These are phyloP conservation scores for Fusarium chuoi DNA, from an alignment of 2,329 filamentous ascomycete species.

Conservation along the genomic window DNA sequence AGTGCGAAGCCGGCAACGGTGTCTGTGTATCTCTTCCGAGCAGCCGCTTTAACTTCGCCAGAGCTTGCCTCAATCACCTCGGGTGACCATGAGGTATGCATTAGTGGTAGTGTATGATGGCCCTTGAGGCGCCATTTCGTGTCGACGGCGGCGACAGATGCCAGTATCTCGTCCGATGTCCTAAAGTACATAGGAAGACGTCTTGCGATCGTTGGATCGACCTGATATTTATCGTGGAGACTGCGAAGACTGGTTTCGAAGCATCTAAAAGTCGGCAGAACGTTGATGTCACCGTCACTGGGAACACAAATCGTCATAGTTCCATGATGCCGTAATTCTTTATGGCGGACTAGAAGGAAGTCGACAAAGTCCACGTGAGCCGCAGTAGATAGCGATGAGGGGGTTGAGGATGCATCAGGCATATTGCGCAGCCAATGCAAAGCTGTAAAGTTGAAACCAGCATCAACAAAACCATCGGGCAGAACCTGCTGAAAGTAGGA, in stretches of 20 bases:
- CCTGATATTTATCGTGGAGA: background rate
- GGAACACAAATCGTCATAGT: background rate
- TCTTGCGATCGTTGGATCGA: background rate
- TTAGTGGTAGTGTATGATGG: accelerated
- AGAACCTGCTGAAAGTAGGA: background rate
- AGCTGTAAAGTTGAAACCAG: background rate
- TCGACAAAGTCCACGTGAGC: background rate
- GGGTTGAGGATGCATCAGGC: background rate
- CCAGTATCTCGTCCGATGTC: accelerated
- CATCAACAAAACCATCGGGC: background rate
- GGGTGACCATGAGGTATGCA: background rate
- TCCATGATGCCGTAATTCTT: background rate
- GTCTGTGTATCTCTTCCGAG: background rate
- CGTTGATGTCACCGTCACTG: background rate
- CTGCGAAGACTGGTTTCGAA: background rate
- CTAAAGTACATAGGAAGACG: background rate
- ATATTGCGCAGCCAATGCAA: background rate
- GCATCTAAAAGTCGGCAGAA: background rate
- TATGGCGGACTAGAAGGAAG: background rate
- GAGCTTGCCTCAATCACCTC: background rate
- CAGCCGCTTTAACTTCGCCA: background rate
- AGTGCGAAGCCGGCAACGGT: background rate
- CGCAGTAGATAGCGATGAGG: background rate
- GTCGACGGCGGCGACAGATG: background rate
- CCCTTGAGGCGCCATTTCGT: background rate